These are phyloP conservation scores for Talaromyces atroroseus DNA, from an alignment of 2,329 filamentous ascomycete genomes.

Conservation along the genomic window DNA sequence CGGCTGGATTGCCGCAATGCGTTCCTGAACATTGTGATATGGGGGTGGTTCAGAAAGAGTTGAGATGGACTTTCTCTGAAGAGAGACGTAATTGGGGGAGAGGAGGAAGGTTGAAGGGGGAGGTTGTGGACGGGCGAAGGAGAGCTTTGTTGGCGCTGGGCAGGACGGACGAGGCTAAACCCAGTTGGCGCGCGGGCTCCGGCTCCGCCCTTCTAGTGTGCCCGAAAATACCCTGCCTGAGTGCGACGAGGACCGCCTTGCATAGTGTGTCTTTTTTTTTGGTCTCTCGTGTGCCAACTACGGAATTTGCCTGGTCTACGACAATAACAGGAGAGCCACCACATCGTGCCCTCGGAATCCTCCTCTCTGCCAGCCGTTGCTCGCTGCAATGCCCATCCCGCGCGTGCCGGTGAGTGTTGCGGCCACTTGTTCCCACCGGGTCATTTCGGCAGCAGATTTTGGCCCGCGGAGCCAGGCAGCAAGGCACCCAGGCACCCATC, in stretches of 20 bases:
- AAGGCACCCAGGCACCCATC: background rate
- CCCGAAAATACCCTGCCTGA: background rate
- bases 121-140: slow-evolving; percentile 28
- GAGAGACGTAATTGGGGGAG: slow-evolving; percentile 37
- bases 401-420: background rate
- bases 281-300: too few species aligned
- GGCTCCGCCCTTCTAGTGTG: slow-evolving; percentile 25
- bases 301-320: too few species aligned
- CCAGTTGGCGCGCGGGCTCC: slow-evolving; percentile 31
- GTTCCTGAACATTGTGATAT: slow-evolving; percentile 86
- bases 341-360: too few species aligned
- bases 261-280: too few species aligned
- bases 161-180: slow-evolving; percentile 35
- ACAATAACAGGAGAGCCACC: too few species aligned
- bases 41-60: slow-evolving; percentile 37
- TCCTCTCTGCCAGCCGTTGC: too few species aligned
- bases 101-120: slow-evolving; percentile 29
- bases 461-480: background rate
- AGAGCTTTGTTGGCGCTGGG: slow-evolving; percentile 37
- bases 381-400: too few species aligned
- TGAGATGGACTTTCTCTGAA: slow-evolving; percentile 38
- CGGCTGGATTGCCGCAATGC: slow-evolving; percentile 95
- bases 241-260: too few species aligned
- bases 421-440: slow-evolving; percentile 12
- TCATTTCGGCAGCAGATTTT: slow-evolving; percentile 9